Base-by-base conservation (phyloP, 1,284 basidiomycete genomes). In the Ustilago bromivora region DNA sequence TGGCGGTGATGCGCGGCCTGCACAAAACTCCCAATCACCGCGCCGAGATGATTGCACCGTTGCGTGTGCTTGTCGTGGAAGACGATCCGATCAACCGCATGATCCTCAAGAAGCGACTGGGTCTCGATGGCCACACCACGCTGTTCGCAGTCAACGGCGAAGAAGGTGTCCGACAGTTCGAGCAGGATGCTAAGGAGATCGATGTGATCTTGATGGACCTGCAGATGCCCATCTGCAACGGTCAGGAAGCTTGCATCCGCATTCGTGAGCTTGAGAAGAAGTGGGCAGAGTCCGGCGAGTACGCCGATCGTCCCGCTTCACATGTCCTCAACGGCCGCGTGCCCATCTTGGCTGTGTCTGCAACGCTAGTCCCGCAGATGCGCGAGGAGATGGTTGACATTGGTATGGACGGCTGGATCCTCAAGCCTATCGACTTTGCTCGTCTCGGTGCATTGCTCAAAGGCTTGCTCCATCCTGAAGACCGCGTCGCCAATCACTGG, bases 191-290 rank as follows among this genome's bases (percentile, higher is more conserved):
- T 43, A 71, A 82, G 38, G 88, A 90, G 17, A 92, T 92, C 70
- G 93, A 95, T 83, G 90, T 89, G 56, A 88, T 94, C 19, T 88
- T 95, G 61, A 94, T 94, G 93, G 93, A 94, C 85, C 91, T 94
- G 38, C 92, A 93, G 83, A 94, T 94, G 93, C 93, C 93, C 0
- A 91, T 94, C 65, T 88, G 94, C 67, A 90, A 94, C 80, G 93
- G 93, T 1, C 91, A 91, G 74, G 90, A 92, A 66, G 90, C 93
- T 0, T 92, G 93, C 0, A 88, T 89, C 67, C 88, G 89, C 53
- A 94, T 94, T 52, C 76, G 82, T n/a, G 59, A 63, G 51, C 55
- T 78, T 12, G 82, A 83, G 43, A 43, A 57, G 32, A 60, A 68
- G 36, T 70, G 76, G 59, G 58, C 46, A 13, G 40, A 56, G 15